A percentile compares a stretch with the other conserved stretches of the same genome.
phyloP scores from a whole-genome alignment of 2,329 filamentous ascomycete genomes.

The Coniochaeta sp. region DNA sequence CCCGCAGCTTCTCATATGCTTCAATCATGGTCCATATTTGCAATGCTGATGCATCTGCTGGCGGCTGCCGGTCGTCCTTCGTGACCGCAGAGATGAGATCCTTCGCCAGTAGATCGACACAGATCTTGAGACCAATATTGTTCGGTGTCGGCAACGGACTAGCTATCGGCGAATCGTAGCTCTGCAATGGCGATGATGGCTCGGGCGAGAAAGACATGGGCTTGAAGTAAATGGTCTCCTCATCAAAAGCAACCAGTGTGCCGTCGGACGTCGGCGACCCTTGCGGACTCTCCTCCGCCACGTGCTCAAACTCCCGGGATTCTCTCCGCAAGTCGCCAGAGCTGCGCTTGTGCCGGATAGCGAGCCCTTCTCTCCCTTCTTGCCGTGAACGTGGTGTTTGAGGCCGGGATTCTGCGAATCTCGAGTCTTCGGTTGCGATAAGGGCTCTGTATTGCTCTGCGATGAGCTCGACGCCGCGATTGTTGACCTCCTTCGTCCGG shows the following conservation, averaged over 20 bases:
- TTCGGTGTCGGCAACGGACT: constrained; percentile 15
- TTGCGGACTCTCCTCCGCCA: background rate
- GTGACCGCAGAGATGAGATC: constrained; percentile 37
- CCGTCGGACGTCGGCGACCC: constrained; percentile 33
- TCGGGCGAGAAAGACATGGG: constrained; percentile 31
- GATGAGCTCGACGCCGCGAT: constrained; percentile 37
- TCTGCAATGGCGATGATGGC: constrained; percentile 17
- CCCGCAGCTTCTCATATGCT: constrained; percentile 45
- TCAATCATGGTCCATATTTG: constrained; percentile 53
- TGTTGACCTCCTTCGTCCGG: constrained; percentile 18
- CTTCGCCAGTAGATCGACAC: constrained; percentile 39
- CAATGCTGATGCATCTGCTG: constrained; percentile 27
- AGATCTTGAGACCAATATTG: constrained; percentile 39
- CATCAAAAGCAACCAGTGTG: constrained; percentile 38
- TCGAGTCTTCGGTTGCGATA: constrained; percentile 30
- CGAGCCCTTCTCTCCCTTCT: constrained; percentile 4
- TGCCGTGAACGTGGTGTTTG: constrained; percentile 15
- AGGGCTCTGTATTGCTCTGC: constrained; percentile 43
- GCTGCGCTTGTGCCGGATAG: constrained; percentile 8
- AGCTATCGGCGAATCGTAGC: constrained; percentile 3
- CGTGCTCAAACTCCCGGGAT: background rate
- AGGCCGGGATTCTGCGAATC: constrained; percentile 18
- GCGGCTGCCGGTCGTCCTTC: constrained; percentile 21
- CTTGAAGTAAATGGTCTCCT: constrained; percentile 39
- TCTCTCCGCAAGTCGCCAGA: constrained; percentile 5